Evolutionary conservation across 1,139 yeast genomes (phyloP), one percentile per base, ranked within the genome.

Genomic region (Pichia sp.): DNA sequence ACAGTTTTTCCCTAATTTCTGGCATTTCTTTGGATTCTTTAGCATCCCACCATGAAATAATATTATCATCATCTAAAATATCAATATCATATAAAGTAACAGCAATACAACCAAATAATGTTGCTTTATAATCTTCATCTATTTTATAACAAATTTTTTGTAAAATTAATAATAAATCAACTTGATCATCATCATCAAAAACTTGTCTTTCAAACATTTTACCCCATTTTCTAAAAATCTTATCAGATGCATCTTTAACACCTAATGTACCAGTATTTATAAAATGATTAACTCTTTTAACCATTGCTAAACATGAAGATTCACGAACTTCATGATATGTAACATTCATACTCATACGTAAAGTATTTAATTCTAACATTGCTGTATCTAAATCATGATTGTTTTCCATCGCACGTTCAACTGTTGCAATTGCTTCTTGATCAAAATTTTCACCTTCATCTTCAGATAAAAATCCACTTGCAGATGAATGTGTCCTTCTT

Each of bases 331-430:
- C 96, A 56, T 86, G 94, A 61, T 91, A 91, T 0, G 93, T 75
- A 13, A 88, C 97, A 60, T 91, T 88, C 91, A 89, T 83, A 51
- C 96, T 85, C 98, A 93, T 91, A 64, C 97, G 76, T 56, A 93
- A 71, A 0, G 98, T 91, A 59, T 89, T 89, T 56, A 91, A 74
- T 63, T 91, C 98, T 50, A 93, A 68, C 52, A 87, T 68, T 1
- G 98, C 96, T 11, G 95, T 89, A 57, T 91, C 97, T 47, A 87
- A 72, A 55, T 85, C 94, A 62, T 91, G 98, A 58, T 87, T 84
- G 57, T 89, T 84, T 52, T 84, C 91, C 61, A 91, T 75, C 0
- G 98, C 93, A 57, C 98, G 75, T 52, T 81, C 85, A 31, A 91
- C 85, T 0, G 97, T 88, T n/a, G 94, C 96, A 45, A 82, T 70